Conservation (phyloP, 1,139 yeast genomes). For the Debaryomyces sp. region DNA sequence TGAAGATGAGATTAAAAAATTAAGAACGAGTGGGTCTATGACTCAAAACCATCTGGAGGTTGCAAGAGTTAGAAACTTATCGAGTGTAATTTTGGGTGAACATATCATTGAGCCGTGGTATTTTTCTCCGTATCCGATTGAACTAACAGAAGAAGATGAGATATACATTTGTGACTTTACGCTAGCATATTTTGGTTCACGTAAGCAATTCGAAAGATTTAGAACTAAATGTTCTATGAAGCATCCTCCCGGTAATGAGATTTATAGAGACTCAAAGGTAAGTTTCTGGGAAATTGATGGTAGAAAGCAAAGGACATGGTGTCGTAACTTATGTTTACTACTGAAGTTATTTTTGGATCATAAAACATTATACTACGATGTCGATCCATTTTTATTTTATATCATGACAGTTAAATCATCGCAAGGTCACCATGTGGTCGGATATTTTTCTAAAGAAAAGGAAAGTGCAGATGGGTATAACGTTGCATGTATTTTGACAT, state of each 20-base stretch:
- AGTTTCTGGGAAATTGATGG: conserved; percentile 96
- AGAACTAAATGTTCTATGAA: conserved; percentile 81
- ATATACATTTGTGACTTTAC: conserved; percentile 92
- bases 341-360: conserved; percentile 91
- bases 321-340: conserved; percentile 87
- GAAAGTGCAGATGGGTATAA: conserved; percentile 96
- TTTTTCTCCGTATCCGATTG: conserved; percentile 97
- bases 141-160: conserved; percentile 86
- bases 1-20: conserved; percentile 89
- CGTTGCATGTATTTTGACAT: conserved; percentile 92
- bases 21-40: conserved; percentile 96
- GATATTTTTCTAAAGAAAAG: conserved; percentile 94
- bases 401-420: conserved; percentile 91
- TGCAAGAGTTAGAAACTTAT: conserved; percentile 84
- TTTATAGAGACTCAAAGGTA: conserved; percentile 79
- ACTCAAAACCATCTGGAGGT: conserved; percentile 88
- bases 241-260: conserved; percentile 98
- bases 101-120: conserved; percentile 98
- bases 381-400: conserved; percentile 93
- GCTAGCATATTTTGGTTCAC: conserved; percentile 83
- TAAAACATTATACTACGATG: conserved; percentile 94
- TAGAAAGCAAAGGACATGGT: conserved; percentile 93
- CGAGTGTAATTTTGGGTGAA: conserved; percentile 79
- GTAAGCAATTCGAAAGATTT: conserved; percentile 89
- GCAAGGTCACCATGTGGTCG: conserved; percentile 92